These are phyloP conservation scores for Cladosporium sp. DNA, from an alignment of 2,329 filamentous ascomycete genomes.

Conservation along the genomic window DNA sequence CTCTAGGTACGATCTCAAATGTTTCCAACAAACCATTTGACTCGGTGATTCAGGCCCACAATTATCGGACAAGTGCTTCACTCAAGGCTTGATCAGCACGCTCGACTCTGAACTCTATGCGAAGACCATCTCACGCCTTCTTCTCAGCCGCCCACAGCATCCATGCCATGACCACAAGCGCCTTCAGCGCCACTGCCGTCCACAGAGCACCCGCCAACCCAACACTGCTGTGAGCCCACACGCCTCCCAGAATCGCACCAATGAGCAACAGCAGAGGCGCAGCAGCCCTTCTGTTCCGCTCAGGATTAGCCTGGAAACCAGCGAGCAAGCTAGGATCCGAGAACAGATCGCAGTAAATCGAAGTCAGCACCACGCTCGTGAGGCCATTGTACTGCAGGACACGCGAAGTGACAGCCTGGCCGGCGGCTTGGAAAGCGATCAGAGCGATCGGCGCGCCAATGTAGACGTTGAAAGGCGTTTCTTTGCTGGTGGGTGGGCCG, in stretches of 20 bases:
- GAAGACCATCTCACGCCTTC: neutral
- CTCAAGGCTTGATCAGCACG: no score
- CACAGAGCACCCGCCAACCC: slow-evolving; percentile 52
- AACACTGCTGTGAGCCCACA: slow-evolving; percentile 50
- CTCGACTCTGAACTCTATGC: neutral
- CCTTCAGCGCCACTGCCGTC: slow-evolving; percentile 43
- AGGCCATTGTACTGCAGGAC: slow-evolving; percentile 66
- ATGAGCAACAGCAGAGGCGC: slow-evolving; percentile 50
- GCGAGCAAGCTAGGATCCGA: slow-evolving; percentile 55
- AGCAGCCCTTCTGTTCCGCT: slow-evolving; percentile 50
- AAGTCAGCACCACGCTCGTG: slow-evolving; percentile 78
- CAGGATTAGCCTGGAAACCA: slow-evolving; percentile 40
- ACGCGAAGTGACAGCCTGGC: slow-evolving; percentile 70
- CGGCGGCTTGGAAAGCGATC: slow-evolving; percentile 72
- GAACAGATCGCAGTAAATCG: slow-evolving; percentile 76
- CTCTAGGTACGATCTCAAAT: no score
- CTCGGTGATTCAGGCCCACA: no score
- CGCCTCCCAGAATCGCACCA: slow-evolving; percentile 53
- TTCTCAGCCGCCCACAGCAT: slow-evolving; percentile 38
- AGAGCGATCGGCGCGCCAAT: slow-evolving; percentile 64
- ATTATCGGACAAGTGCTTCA: no score
- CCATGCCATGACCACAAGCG: slow-evolving; percentile 36
- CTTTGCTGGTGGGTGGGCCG: slow-evolving; percentile 22
- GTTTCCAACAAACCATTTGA: no score
- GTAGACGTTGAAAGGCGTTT: slow-evolving; percentile 22